Conservation (phyloP, 306 rosid species). For the Lupinus albus region DNA sequence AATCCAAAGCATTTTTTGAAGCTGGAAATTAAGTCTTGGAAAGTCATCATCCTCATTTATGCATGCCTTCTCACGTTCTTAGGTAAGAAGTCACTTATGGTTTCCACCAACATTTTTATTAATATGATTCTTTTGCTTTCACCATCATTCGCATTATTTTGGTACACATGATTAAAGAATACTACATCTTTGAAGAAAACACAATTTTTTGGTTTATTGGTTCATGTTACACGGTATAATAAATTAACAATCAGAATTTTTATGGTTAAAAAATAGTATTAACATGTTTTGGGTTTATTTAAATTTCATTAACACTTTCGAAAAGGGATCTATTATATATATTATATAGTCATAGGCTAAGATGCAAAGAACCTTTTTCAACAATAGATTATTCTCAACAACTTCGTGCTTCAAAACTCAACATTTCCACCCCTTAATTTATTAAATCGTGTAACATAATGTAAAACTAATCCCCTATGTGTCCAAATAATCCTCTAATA, state of each 20-base stretch:
- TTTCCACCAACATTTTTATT: neutral
- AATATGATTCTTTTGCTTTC: neutral
- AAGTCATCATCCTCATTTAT: slow-evolving; percentile 1
- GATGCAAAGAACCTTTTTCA: neutral
- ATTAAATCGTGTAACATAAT: neutral
- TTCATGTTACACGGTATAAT: neutral
- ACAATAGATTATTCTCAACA: neutral
- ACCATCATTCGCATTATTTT: neutral
- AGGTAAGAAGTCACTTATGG: slow-evolving; percentile 15
- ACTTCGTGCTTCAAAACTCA: neutral
- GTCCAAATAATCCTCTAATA: too few species aligned
- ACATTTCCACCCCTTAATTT: neutral
- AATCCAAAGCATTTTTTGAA: neutral
- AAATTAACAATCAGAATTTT: too few species aligned
- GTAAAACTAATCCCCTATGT: neutral
- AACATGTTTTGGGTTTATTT: too few species aligned
- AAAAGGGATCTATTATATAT: neutral
- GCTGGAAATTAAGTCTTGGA: neutral
- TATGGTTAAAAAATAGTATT: too few species aligned
- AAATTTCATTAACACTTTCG: neutral
- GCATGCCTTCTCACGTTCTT: slow-evolving; percentile 26
- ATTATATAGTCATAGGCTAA: neutral
- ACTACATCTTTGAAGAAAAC: neutral
- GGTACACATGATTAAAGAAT: too few species aligned
- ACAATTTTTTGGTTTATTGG: neutral